Base-by-base conservation (phyloP, 2,329 filamentous ascomycete genomes). In the Tolypocladium sp. region DNA sequence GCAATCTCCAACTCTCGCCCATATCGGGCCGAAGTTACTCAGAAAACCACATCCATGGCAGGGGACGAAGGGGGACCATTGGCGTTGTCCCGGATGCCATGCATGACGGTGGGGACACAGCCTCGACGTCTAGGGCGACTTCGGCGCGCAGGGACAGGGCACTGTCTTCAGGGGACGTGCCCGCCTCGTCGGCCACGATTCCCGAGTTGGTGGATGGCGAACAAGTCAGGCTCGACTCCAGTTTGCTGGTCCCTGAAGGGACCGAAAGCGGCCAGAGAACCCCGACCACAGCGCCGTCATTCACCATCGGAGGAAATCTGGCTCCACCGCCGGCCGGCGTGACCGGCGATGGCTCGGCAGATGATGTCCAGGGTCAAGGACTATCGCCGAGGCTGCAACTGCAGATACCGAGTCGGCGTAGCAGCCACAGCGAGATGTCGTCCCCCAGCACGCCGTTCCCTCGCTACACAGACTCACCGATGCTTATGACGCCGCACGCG, bases 1-100 rank as follows among this genome's bases (percentile, higher is more conserved):
- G 90, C 68, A 94, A 91, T 63, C 83, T 90, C 33, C 85, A 87
- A 65, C 82, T 89, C 22, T 83, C 86, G 51, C 83, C 86, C 2
- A 86, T 96, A 61, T 81, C 86, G 63, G 74, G 85, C 30, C 82
- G 89, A 61, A 84, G 87, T 66, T 72, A 75, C 46, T 78, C 77
- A 0, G 70, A 73, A 12, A 63, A 70, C 51, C 67, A 72, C 30
- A 40, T 72, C 20, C 61, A 60, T 33, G 59, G 61, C 5, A 61
- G 64, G 27, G 61, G 57, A 7, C 65, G 71, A 13, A 65, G 70
- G 30, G 67, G 66, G 20, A 70, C 72, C 4, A 66, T 67, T 9
- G 66, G 63, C 25, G 64, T 64, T n/a, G 56, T 67, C 27, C 61
- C 66, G 2, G 63, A 69, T 27, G 59, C 58, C 5, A 51, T 55